Evolutionary conservation across 2,329 filamentous ascomycete species (phyloP).

Genomic region (Malbranchea zuffiana): DNA sequence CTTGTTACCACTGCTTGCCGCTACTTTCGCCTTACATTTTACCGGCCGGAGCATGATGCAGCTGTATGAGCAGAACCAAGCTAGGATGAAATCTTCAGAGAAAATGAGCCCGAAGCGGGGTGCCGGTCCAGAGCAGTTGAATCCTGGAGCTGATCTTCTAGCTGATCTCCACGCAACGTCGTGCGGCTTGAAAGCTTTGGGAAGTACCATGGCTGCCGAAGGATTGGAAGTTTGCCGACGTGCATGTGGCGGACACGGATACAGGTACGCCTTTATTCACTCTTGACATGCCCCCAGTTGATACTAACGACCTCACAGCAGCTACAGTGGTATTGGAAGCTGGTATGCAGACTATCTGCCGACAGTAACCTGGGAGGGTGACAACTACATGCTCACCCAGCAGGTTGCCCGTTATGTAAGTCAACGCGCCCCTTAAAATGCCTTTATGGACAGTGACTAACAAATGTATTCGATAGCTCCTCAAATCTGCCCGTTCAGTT

Average conservation of each 20-base stretch:
- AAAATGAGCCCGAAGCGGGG: conserved; percentile 40
- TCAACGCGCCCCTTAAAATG: conserved; percentile 8
- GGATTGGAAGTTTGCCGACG: conserved; percentile 64
- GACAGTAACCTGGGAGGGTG: conserved; percentile 61
- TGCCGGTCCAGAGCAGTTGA: conserved; percentile 57
- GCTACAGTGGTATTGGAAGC: conserved; percentile 62
- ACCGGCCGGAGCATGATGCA: conserved; percentile 67
- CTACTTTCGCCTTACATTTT: conserved; percentile 69
- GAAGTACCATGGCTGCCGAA: conserved; percentile 60
- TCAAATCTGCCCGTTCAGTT: conserved; percentile 63
- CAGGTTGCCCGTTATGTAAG: conserved; percentile 61
- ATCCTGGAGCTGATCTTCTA: conserved; percentile 54
- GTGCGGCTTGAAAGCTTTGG: conserved; percentile 63
- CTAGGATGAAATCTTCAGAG: conserved; percentile 44
- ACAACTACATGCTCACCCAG: conserved; percentile 75
- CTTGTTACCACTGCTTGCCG: conserved; percentile 58
- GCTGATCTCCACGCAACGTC: conserved; percentile 68
- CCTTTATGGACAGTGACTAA: neutral
- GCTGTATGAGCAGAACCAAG: conserved; percentile 62
- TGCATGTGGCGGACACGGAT: conserved; percentile 68
- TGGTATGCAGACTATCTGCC: conserved; percentile 69
- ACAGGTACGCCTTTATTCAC: conserved; percentile 7
- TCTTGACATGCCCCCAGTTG: neutral
- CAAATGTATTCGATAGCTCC: conserved; percentile 36
- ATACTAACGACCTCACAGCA: conserved; percentile 37